Evolutionary conservation across 257 asterid genomes (phyloP).

Genomic region (Lithospermum erythrorhizon): DNA sequence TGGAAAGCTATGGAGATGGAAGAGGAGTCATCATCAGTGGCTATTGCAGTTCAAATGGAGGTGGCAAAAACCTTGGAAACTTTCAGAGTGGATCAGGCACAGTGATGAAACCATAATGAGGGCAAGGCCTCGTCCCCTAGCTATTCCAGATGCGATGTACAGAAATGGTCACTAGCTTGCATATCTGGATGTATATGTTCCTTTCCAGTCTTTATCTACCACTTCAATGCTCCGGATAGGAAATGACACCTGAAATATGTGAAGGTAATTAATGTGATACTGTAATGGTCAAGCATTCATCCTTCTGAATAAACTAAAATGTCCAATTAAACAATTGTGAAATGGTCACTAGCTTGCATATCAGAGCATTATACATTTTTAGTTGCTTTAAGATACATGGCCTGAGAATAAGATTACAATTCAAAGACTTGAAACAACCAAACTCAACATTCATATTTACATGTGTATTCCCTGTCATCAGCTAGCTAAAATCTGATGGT

Average conservation of each 20-base stretch:
- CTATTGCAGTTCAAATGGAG: constrained; percentile 96
- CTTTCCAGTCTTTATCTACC: constrained; percentile 13
- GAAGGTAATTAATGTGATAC: background rate
- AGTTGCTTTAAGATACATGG: no score
- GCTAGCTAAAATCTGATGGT: no score
- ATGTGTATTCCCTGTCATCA: no score
- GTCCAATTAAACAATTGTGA: no score
- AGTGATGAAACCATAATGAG: constrained; percentile 92
- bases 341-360: no score
- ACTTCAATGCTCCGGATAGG: background rate
- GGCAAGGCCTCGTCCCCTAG: constrained; percentile 65
- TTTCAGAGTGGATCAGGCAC: constrained; percentile 88
- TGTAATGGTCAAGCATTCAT: no score
- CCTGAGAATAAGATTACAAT: no score
- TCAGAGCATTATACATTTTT: no score
- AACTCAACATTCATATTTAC: no score
- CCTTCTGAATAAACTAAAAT: no score
- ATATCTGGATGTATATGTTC: constrained; percentile 28
- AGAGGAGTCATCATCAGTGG: constrained; percentile 99
- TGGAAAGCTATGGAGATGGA: constrained; percentile 98
- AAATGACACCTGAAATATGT: background rate
- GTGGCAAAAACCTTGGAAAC: constrained; percentile 99
- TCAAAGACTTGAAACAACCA: no score
- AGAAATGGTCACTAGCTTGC: constrained; percentile 63
- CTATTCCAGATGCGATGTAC: constrained; percentile 55